Conservation (phyloP, 768 basidiomycete genomes). For the Cubamyces sp. region DNA sequence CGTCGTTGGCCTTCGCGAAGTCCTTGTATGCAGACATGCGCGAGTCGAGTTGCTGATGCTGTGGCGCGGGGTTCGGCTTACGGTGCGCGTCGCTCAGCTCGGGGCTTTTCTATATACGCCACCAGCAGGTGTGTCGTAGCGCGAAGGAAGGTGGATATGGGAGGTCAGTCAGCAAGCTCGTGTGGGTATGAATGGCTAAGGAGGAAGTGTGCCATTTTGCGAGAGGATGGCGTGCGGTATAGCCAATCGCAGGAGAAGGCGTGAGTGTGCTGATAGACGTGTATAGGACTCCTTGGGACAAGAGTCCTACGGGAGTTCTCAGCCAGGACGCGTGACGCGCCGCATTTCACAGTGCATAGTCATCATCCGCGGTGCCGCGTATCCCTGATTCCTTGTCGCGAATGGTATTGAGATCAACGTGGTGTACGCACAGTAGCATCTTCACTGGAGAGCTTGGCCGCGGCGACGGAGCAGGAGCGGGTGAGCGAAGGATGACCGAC, state of each 20-base stretch:
- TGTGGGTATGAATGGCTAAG: too few species aligned
- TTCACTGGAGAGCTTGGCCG: slow-evolving; percentile 12
- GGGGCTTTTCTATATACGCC: slow-evolving; percentile 21
- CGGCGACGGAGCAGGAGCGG: slow-evolving; percentile 24
- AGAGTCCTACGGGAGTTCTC: not conserved
- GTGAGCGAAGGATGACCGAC: slow-evolving; percentile 26
- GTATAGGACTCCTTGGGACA: not conserved
- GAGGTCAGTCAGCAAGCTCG: not conserved
- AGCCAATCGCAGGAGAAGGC: not conserved
- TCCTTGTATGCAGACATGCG: slow-evolving; percentile 36
- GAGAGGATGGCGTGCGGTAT: slow-evolving; percentile 19
- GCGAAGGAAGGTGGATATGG: not conserved
- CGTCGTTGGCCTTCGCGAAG: slow-evolving; percentile 46
- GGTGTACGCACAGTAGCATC: slow-evolving; percentile 13
- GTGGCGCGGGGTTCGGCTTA: slow-evolving; percentile 13
- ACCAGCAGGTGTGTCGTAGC: not conserved
- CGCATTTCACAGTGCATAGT: not conserved
- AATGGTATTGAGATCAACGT: not conserved
- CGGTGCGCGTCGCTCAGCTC: slow-evolving; percentile 17
- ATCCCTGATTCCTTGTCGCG: not conserved
- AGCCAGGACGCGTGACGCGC: slow-evolving; percentile 16
- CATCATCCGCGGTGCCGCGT: not conserved
- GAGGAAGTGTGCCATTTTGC: slow-evolving; percentile 7
- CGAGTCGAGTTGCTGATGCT: not conserved
- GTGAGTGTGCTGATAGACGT: not conserved